Evolutionary conservation across 495 filamentous ascomycete species (phyloP).

Genomic region (Beverwykella pulmonaria): DNA sequence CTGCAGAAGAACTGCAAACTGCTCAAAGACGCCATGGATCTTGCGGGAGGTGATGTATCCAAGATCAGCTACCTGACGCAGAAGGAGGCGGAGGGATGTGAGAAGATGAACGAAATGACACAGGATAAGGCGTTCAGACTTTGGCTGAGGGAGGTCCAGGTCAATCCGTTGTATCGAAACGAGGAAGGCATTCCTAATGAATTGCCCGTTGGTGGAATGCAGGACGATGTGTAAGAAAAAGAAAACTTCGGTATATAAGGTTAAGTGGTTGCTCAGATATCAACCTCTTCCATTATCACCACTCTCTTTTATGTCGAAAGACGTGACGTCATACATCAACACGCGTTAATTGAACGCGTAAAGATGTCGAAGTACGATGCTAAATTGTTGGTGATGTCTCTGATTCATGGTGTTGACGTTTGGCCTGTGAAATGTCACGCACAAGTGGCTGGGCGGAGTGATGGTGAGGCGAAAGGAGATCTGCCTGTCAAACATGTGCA

Average conservation of each 20-base stretch:
- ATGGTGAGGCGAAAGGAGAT: slow-evolving; percentile 13
- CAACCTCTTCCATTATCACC: too few species aligned
- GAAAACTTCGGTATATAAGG: too few species aligned
- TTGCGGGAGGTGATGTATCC: slow-evolving; percentile 29
- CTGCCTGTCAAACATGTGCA: background rate
- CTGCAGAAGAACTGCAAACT: slow-evolving; percentile 52
- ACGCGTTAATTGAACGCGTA: background rate
- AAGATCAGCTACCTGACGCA: slow-evolving; percentile 40
- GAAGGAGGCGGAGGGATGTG: slow-evolving; percentile 39
- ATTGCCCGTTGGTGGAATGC: slow-evolving; percentile 21
- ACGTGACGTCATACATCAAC: slow-evolving; percentile 1
- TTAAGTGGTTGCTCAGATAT: too few species aligned
- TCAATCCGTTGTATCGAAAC: slow-evolving; percentile 40
- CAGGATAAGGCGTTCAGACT: slow-evolving; percentile 40
- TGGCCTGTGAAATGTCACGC: background rate
- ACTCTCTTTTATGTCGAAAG: too few species aligned
- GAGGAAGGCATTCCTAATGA: slow-evolving; percentile 21
- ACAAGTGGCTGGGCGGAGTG: background rate
- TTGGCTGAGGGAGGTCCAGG: slow-evolving; percentile 43
- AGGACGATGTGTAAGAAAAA: background rate
- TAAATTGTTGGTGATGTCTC: background rate
- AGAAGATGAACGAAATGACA: slow-evolving; percentile 30
- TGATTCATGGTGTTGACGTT: background rate
- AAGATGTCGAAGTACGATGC: background rate
- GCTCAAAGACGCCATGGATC: slow-evolving; percentile 43